A percentile compares a stretch with the other conserved stretches of the same genome.
phyloP scores from a whole-genome alignment of 73 alveolate genomes.

The Blepharisma japonicum region DNA sequence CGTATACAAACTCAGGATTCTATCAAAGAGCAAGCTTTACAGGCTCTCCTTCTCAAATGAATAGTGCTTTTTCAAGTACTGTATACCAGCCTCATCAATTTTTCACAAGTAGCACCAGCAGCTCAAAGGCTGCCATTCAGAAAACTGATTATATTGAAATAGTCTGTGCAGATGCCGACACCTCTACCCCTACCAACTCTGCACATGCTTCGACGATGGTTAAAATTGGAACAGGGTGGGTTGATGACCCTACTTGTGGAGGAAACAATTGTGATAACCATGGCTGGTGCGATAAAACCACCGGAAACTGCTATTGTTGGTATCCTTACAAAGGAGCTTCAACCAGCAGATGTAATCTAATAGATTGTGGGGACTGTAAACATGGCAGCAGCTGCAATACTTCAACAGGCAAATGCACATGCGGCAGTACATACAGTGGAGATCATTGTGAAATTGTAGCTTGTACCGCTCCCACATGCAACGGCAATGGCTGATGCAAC shows the following conservation, averaged over 20 bases:
- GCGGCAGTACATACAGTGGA: not conserved
- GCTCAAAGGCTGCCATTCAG: no score
- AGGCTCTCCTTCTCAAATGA: no score
- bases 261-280: no score
- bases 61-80: no score
- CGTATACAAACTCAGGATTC: no score
- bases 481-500: not conserved
- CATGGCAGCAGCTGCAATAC: not conserved
- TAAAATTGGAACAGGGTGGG: conserved; percentile 2
- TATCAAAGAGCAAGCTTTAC: no score
- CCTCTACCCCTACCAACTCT: no score
- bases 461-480: not conserved
- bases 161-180: conserved; percentile 8
- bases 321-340: not conserved
- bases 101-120: no score
- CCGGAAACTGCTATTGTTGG: not conserved
- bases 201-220: not conserved
- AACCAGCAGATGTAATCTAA: not conserved
- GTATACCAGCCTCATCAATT: no score
- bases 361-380: conserved; percentile 6
- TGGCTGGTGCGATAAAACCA: not conserved
- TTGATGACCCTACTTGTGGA: not conserved
- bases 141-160: not conserved
- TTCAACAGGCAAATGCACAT: conserved; percentile 8
- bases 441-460: not conserved